A percentile compares a stretch with the other conserved stretches of the same genome.
Conservation (phyloP, 2,329 filamentous ascomycete genomes). For the Neonectria magnoliae region DNA sequence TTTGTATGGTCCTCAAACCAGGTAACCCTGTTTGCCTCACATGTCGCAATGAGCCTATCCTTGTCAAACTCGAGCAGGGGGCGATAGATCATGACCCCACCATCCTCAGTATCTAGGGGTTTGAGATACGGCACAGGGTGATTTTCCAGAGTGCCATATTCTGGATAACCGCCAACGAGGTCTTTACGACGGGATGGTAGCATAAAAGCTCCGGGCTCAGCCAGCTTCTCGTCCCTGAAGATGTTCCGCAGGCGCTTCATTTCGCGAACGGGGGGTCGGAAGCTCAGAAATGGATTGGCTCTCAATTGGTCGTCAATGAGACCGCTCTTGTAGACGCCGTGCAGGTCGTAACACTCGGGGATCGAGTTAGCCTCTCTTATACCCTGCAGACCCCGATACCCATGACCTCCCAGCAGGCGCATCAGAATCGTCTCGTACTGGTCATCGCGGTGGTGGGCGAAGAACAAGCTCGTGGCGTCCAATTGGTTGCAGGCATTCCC, state of each 20-base stretch:
- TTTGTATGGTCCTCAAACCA: slow-evolving; percentile 94
- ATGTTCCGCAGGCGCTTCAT: slow-evolving; percentile 43
- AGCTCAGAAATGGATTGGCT: slow-evolving; percentile 50
- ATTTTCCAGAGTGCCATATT: slow-evolving; percentile 32
- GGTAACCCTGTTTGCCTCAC: slow-evolving; percentile 69
- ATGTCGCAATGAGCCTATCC: slow-evolving; percentile 77
- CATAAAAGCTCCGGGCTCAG: slow-evolving; percentile 30
- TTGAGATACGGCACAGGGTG: slow-evolving; percentile 46
- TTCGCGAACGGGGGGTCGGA: slow-evolving; percentile 45
- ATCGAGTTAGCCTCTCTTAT: slow-evolving; percentile 74
- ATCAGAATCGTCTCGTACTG: slow-evolving; percentile 90
- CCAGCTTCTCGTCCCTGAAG: slow-evolving; percentile 43
- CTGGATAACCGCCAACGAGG: slow-evolving; percentile 42
- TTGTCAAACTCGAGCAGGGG: slow-evolving; percentile 79
- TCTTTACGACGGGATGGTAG: slow-evolving; percentile 32
- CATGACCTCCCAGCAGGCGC: slow-evolving; percentile 75
- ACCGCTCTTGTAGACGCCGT: slow-evolving; percentile 76
- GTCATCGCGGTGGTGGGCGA: slow-evolving; percentile 91
- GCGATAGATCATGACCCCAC: slow-evolving; percentile 73
- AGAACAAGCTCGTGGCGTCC: slow-evolving; percentile 69
- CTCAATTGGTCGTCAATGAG: slow-evolving; percentile 58
- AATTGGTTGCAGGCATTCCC: slow-evolving; percentile 66
- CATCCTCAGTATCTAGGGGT: slow-evolving; percentile 63
- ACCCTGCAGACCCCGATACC: slow-evolving; percentile 75
- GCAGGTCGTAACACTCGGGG: slow-evolving; percentile 84